Evolutionary conservation across 78 protist species (phyloP), one percentile per base, ranked within the genome.

Genomic region (Emiliania huxleyi): DNA sequence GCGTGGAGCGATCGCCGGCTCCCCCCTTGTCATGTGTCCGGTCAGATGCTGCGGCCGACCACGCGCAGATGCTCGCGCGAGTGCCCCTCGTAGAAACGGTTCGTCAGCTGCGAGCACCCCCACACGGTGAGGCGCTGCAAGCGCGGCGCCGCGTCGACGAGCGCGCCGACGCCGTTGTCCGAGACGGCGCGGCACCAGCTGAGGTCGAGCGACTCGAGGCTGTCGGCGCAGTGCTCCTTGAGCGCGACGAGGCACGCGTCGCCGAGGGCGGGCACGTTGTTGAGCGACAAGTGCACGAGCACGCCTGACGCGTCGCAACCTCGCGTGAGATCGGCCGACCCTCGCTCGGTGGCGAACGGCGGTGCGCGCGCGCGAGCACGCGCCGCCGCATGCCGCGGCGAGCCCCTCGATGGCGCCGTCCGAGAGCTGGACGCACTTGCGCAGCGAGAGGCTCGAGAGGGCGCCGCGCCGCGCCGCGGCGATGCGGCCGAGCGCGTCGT

Each of bases 121-220:
- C 89, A 81, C 18, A 81, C 11, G 29, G 19, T 11, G 56, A 81
- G 89, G 11, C 21, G 1, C 6, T 3, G 19, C 18, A 77, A 48
- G 2, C 46, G 8, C 23, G 44, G 33, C 4, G 33, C 12, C 35
- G 85, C 85, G 46, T 77, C 85, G 33, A 77, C 85, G 29, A 40
- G 44, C 29, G 75, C 23, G 23, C 85, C 85, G 85, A 77, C 35
- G 33, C 48, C 85, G n/a, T 81, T 19, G 23, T 81, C 89, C 19
- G 56, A 26, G 38, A 81, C 40, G 25, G 37, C 49, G 55, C 89
- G 89, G 55, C 89, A 81, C 89, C 89, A 81, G 19, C 56, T 44
- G 35, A 81, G 42, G 37, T 81, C 89, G 89, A 81, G 89, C 25
- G 18, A 1, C n/a, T 1, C 23, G 55, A 81, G 89, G 19, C 38